Base-by-base conservation (phyloP, 2,329 filamentous ascomycete species). In the Xylogone sp. region DNA sequence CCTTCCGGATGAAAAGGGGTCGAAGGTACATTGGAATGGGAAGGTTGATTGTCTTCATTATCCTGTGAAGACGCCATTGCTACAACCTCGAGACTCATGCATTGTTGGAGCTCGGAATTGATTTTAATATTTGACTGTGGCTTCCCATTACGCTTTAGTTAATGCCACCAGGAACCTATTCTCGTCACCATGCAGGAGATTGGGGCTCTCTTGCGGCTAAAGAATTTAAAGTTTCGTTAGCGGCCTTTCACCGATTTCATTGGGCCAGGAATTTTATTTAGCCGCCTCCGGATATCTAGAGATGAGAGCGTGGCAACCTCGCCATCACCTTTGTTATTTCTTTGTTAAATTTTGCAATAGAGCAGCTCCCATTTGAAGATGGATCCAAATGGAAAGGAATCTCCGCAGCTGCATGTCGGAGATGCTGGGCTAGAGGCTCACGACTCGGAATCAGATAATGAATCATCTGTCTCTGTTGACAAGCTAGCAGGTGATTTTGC, bases 161-260 rank as follows among this genome's bases (percentile, higher is more conserved):
- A 39, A 39, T 13, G 34, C n/a, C 34, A 39, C 4, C 34, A 5
- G 13, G 34, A n/a, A 39, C 10, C n/a, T 5, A 39, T 39, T 16
- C n/a, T 16, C 34, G 34, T 39, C 34, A 39, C n/a, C 34, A 7
- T 18, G 34, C 34, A 39, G 34, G 34, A 39, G 8, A 16, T 39
- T 39, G 5, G n/a, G n/a, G 34, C 8, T 27, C 13, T 6, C 54
- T 34, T 69, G 70, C 27, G 42, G 63, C 49, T 51, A 51, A 16
- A 50, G 45, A 19, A 54, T 39, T 39, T 39, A 39, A 39, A 39
- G 34, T 39, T 39, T 39, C 12, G 10, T 18, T 39, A 39, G 34
- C n/a, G 34, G 34, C 34, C 12, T 39, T 13, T 39, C n/a, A 18
- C 4, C 12, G 34, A 4, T 6, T 16, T 39, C 12, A 39, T 39